Percentiles rank a stretch among this genome's conserved stretches.
Evolutionary conservation across 495 filamentous ascomycete genomes (phyloP).

Genomic region (Penicillium pulvis): DNA sequence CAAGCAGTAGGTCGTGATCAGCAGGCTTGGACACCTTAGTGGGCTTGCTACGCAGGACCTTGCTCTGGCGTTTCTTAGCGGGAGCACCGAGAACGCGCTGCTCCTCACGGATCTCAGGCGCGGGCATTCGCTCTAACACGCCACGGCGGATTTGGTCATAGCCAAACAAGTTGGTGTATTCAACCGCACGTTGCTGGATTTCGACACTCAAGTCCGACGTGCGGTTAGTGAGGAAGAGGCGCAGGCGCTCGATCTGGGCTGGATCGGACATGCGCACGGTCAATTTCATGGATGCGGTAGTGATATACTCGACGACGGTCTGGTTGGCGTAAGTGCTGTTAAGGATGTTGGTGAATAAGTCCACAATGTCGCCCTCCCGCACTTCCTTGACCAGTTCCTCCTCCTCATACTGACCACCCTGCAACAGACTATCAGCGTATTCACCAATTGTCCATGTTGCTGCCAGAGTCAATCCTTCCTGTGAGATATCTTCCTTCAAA

Average conservation of each 20-base stretch:
- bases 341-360: constrained; percentile 86
- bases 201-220: constrained; percentile 88
- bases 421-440: constrained; percentile 86
- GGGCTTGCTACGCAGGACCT: constrained; percentile 67
- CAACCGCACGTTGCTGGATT: constrained; percentile 91
- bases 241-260: constrained; percentile 80
- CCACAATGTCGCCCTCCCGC: constrained; percentile 85
- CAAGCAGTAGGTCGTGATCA: constrained; percentile 88
- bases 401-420: constrained; percentile 91
- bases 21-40: constrained; percentile 75
- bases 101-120: constrained; percentile 93
- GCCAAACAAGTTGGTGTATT: constrained; percentile 90
- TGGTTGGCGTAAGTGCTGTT: constrained; percentile 91
- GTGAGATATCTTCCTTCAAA: constrained; percentile 93
- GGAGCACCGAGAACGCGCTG: constrained; percentile 87
- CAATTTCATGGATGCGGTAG: constrained; percentile 93
- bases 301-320: constrained; percentile 89
- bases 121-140: constrained; percentile 95
- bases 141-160: constrained; percentile 86
- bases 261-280: constrained; percentile 83
- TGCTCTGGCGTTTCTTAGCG: constrained; percentile 74
- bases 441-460: constrained; percentile 99
- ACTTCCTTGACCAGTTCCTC: constrained; percentile 91
- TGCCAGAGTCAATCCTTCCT: constrained; percentile 90
- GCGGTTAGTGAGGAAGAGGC: constrained; percentile 71